Conservation (phyloP, 1,284 basidiomycete genomes). For the Somion occarium region DNA sequence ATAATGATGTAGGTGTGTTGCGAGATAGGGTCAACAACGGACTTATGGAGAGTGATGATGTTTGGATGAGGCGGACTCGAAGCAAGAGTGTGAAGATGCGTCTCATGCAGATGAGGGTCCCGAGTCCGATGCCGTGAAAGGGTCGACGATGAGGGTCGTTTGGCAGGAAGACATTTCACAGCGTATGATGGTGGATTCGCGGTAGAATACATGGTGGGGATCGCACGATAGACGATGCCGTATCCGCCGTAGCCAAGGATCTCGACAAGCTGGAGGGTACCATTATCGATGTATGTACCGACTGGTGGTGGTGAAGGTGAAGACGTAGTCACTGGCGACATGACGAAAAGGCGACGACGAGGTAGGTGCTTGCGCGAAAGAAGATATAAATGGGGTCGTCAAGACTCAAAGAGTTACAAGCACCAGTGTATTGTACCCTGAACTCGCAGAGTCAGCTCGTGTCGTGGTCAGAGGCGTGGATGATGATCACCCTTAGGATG, state of each 20-base stretch:
- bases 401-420: constrained; percentile 3
- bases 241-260: constrained; percentile 94
- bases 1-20: constrained; percentile 68
- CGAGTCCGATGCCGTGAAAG: constrained; percentile 44
- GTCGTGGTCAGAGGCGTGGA: constrained; percentile 2
- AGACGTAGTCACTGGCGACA: constrained; percentile 38
- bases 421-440: constrained; percentile 7
- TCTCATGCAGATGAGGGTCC: constrained; percentile 72
- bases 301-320: constrained; percentile 58
- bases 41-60: constrained; percentile 86
- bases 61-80: constrained; percentile 66
- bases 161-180: constrained; percentile 82
- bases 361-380: background rate
- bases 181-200: constrained; percentile 63
- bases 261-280: constrained; percentile 81
- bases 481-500: constrained; percentile 17
- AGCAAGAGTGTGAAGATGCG: constrained; percentile 85
- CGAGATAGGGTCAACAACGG: constrained; percentile 62
- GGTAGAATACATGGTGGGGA: constrained; percentile 47
- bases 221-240: constrained; percentile 91
- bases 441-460: constrained; percentile 8
- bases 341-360: constrained; percentile 23
- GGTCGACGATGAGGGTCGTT: constrained; percentile 35
- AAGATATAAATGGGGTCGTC: constrained; percentile 4
- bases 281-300: constrained; percentile 78